phyloP scores from a whole-genome alignment of 345 rosid genomes.

The Rhodomyrtus tomentosa region DNA sequence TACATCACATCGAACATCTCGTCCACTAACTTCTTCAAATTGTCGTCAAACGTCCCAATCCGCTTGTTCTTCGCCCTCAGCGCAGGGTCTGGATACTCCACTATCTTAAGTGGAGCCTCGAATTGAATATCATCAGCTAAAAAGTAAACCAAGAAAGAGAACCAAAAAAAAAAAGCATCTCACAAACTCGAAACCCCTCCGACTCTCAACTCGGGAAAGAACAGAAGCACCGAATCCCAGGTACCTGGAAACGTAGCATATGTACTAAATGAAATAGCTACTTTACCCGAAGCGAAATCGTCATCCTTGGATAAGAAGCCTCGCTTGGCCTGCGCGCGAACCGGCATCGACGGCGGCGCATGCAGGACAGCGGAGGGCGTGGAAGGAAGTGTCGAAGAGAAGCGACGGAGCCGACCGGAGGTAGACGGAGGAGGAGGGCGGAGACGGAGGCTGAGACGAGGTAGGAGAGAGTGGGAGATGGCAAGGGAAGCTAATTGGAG shows the following conservation, averaged over 20 bases:
- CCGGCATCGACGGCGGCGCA: constrained; percentile 6
- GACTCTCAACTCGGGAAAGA: background rate
- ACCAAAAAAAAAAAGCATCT: background rate
- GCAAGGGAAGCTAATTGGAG: background rate
- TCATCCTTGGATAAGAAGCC: constrained; percentile 19
- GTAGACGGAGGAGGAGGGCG: constrained; percentile 16
- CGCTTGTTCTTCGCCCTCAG: constrained; percentile 67
- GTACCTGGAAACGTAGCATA: background rate
- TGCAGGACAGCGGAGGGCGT: constrained; percentile 12
- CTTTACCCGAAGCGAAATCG: constrained; percentile 44
- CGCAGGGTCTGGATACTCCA: constrained; percentile 82
- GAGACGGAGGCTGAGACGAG: constrained; percentile 20
- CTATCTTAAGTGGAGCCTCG: constrained; percentile 61
- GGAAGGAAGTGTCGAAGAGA: constrained; percentile 15
- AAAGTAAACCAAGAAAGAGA: background rate
- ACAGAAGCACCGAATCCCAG: background rate
- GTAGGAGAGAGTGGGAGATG: constrained; percentile 2
- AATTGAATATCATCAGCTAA: constrained; percentile 61
- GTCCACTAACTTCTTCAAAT: constrained; percentile 62
- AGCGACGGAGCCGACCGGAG: background rate
- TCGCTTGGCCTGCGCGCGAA: constrained; percentile 38
- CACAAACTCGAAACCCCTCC: background rate
- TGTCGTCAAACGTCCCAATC: constrained; percentile 60
- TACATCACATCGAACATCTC: constrained; percentile 95
- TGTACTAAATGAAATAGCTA: background rate